Evolutionary conservation across 306 rosid species (phyloP), one percentile per base, ranked within the genome.

Genomic region (Prinsepia uniflora): DNA sequence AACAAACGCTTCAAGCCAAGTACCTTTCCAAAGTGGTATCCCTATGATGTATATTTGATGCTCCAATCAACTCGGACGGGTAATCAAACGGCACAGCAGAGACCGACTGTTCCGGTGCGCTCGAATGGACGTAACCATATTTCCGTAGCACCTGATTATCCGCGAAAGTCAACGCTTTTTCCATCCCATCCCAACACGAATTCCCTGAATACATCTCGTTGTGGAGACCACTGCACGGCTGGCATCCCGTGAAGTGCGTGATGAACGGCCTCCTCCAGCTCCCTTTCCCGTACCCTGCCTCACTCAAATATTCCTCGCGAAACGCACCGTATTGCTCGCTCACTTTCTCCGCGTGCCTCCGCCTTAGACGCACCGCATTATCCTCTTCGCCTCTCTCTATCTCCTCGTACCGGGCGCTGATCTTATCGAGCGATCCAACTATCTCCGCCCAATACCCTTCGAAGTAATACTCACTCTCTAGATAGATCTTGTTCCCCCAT

Each of bases 221-320:
- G 79, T 88, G 90, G 43, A 61, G 43, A 8, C 98, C 98, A 60
- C 93, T 90, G n/a, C 98, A 93, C 0, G 98, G 98, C 65, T 93
- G 98, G 57, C 98, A 90, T 0, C 98, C 98, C 0, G 98, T 90
- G 58, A 93, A 93, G 53, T 93, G 98, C 10, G 97, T 90, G 2
- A 93, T 70, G 11, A 93, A 90, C 4, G 98, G 98, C 65, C 96
- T 74, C 72, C 91, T 80, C 91, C 83, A 78, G 44, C 89, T 80
- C 3, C 86, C 87, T 24, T 20, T 70, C 0, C 88, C 92, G 8
- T 20, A 44, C 10, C 74, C 65, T 0, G 81, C 84, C 3, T 80
- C 88, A 63, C 60, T 67, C 63, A 88, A 43, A 61, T 70, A 72
- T 79, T 67, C 68, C 55, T 90, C 96, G 79, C 96, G 67, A 20